Percentiles rank a stretch among this genome's conserved stretches.
phyloP scores from a whole-genome alignment of 2,329 filamentous ascomycete species.

The Fusarium mangiferae region DNA sequence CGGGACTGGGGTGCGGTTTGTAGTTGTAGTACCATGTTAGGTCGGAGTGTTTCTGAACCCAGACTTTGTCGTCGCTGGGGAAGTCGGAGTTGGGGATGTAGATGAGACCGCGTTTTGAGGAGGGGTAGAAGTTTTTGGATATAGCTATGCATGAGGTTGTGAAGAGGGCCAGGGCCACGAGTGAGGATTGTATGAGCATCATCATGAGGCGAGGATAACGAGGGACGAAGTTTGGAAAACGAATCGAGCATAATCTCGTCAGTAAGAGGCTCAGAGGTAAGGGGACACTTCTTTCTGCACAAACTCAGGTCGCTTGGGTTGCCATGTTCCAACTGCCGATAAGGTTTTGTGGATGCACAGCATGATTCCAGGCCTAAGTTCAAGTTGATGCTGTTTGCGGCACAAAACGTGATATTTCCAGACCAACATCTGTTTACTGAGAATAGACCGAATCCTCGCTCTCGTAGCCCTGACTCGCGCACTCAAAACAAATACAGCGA shows the following conservation, averaged over 20 bases:
- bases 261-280: too few relatives aligned
- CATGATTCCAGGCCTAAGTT: not conserved
- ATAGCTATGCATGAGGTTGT: not conserved
- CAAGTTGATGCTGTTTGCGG: not conserved
- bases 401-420: rapidly evolving
- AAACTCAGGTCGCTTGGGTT: too few relatives aligned
- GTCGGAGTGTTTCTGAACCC: not conserved
- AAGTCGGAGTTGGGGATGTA: not conserved
- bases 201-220: not conserved
- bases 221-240: not conserved
- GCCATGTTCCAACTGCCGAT: too few relatives aligned
- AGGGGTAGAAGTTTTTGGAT: not conserved
- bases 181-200: not conserved
- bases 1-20: not conserved
- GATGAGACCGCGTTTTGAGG: not conserved
- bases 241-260: rapidly evolving
- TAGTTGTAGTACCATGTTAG: not conserved
- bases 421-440: not conserved
- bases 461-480: not conserved
- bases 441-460: too few relatives aligned
- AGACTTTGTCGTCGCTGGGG: not conserved
- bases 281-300: too few relatives aligned
- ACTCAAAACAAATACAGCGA: not conserved
- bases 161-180: not conserved
- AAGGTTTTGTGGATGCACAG: not conserved